phyloP scores from a whole-genome alignment of 1,284 basidiomycete species.

The Heterobasidion parviporum region DNA sequence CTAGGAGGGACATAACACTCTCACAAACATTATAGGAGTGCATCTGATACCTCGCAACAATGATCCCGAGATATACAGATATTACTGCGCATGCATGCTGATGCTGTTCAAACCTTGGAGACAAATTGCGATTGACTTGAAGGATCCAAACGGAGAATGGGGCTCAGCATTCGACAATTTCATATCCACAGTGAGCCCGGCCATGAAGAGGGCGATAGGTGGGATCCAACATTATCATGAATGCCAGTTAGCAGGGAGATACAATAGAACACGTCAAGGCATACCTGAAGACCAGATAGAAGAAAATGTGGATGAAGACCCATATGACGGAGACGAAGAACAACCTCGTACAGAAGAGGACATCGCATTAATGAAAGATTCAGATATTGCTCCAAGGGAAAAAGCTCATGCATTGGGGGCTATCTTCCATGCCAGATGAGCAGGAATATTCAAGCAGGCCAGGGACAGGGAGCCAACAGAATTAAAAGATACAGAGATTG shows the following conservation, averaged over 20 bases:
- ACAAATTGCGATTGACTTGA: conserved; percentile 18
- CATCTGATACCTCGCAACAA: conserved; percentile 21
- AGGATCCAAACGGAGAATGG: conserved; percentile 16
- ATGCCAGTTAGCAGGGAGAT: conserved; percentile 12
- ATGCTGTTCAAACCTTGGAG: conserved; percentile 32
- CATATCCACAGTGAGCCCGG: background rate
- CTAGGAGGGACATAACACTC: conserved; percentile 20
- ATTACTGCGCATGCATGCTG: conserved; percentile 30
- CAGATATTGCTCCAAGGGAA: background rate
- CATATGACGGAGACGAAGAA: background rate
- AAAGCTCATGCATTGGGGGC: background rate
- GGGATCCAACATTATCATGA: conserved; percentile 30
- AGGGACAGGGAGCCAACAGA: background rate
- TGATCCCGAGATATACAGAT: conserved; percentile 14
- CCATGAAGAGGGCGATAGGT: conserved; percentile 11
- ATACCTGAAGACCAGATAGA: background rate
- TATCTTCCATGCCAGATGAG: background rate
- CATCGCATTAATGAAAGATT: background rate
- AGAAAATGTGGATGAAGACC: background rate
- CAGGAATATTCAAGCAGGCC: background rate
- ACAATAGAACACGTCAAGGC: background rate
- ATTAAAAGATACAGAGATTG: background rate
- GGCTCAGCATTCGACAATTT: conserved; percentile 16
- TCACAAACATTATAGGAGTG: conserved; percentile 24
- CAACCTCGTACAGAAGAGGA: background rate